phyloP scores from a whole-genome alignment of 2,329 filamentous ascomycete genomes.

The Pseudonectria buxi region DNA sequence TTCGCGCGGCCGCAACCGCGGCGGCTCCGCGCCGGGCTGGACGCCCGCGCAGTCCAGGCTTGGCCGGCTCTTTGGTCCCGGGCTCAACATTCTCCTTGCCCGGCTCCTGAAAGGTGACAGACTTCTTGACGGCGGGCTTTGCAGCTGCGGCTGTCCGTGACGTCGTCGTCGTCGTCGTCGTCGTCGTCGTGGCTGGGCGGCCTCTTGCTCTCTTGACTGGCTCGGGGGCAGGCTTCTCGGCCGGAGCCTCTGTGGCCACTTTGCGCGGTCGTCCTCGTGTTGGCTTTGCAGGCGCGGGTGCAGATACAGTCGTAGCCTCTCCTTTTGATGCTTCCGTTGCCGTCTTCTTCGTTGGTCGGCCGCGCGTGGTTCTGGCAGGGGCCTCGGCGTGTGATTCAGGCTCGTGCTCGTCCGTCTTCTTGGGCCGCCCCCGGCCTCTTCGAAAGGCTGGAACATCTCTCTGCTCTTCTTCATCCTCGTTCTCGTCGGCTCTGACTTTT shows the following conservation, averaged over 20 bases:
- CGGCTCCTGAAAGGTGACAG: slow-evolving; percentile 56
- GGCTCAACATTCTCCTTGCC: slow-evolving; percentile 58
- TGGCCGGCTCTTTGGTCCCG: slow-evolving; percentile 24
- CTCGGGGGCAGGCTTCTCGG: slow-evolving; percentile 19
- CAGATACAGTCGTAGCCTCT: slow-evolving; percentile 5
- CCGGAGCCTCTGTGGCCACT: slow-evolving; percentile 17
- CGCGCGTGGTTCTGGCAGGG: slow-evolving; percentile 23
- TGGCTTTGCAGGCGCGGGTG: slow-evolving; percentile 22
- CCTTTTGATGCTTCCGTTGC: slow-evolving; percentile 17
- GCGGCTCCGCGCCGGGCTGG: slow-evolving; percentile 38
- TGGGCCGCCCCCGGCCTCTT: slow-evolving; percentile 35
- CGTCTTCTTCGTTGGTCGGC: slow-evolving; percentile 22
- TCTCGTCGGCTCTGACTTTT: slow-evolving; percentile 50
- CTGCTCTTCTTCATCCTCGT: slow-evolving; percentile 36
- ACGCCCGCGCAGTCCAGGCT: slow-evolving; percentile 31
- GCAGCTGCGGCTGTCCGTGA: slow-evolving; percentile 26
- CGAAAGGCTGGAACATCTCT: slow-evolving; percentile 28
- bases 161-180: too few relatives aligned
- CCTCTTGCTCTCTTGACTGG: slow-evolving; percentile 28
- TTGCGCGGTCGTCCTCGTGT: slow-evolving; percentile 42
- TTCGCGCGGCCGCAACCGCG: slow-evolving; percentile 21
- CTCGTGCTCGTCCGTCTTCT: slow-evolving; percentile 32
- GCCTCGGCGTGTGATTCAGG: slow-evolving; percentile 10
- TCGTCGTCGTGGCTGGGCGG: slow-evolving; percentile 20
- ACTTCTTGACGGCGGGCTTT: slow-evolving; percentile 49